Evolutionary conservation across 1,284 basidiomycete species (phyloP).

Genomic region (Flammula alnicola): DNA sequence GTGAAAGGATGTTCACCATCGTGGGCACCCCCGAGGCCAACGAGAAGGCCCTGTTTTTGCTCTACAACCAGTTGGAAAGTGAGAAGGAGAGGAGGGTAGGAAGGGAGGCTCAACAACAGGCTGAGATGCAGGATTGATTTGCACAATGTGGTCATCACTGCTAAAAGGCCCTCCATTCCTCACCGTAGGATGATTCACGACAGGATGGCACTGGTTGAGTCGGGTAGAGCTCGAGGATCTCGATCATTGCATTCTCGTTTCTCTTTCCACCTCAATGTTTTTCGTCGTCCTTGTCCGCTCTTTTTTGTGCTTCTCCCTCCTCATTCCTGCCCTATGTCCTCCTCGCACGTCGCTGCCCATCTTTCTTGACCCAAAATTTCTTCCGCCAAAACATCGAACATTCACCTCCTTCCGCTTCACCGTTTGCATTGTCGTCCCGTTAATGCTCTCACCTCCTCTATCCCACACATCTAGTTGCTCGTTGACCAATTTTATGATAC

Average conservation of each 20-base stretch:
- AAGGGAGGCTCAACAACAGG: slow-evolving; percentile 71
- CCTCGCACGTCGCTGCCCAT: slow-evolving; percentile 10
- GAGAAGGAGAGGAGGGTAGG: slow-evolving; percentile 93
- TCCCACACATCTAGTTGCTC: slow-evolving; percentile 15
- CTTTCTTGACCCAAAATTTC: slow-evolving; percentile 26
- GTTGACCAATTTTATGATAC: slow-evolving; percentile 25
- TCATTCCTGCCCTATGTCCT: slow-evolving; percentile 13
- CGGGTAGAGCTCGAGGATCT: slow-evolving; percentile 14
- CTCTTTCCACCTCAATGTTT: slow-evolving; percentile 14
- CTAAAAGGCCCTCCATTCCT: slow-evolving; percentile 5
- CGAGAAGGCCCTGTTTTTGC: slow-evolving; percentile 94
- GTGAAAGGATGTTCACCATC: slow-evolving; percentile 99
- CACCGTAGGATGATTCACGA: slow-evolving; percentile 15
- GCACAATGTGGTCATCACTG: not conserved
- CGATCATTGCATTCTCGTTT: slow-evolving; percentile 19
- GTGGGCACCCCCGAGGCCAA: slow-evolving; percentile 95
- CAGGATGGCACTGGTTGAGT: slow-evolving; percentile 12
- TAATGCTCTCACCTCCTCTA: slow-evolving; percentile 19
- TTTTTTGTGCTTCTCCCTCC: slow-evolving; percentile 12
- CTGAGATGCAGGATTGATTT: slow-evolving; percentile 55
- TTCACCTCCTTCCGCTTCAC: slow-evolving; percentile 17
- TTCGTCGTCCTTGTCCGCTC: slow-evolving; percentile 13
- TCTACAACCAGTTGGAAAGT: slow-evolving; percentile 96
- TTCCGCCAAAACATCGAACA: slow-evolving; percentile 22
- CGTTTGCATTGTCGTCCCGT: slow-evolving; percentile 18